Evolutionary conservation across 2,329 filamentous ascomycete genomes (phyloP).

Genomic region (Fusarium oligoseptatum): DNA sequence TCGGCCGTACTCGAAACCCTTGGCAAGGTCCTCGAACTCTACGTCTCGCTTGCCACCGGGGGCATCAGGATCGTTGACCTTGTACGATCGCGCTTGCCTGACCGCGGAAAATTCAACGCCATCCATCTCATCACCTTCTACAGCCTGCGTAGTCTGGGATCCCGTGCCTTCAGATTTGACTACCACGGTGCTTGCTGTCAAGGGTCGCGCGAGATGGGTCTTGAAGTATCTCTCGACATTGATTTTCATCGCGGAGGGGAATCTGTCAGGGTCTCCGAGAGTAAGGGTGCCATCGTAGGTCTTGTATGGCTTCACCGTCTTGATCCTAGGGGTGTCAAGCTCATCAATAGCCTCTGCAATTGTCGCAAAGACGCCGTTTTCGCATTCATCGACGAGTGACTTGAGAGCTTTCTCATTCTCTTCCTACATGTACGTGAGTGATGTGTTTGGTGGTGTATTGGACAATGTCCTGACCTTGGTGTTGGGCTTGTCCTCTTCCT

Average conservation of each 20-base stretch:
- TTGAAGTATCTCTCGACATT: constrained; percentile 92
- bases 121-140: constrained; percentile 63
- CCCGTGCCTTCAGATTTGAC: constrained; percentile 61
- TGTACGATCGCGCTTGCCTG: constrained; percentile 83
- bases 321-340: constrained; percentile 81
- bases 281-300: constrained; percentile 85
- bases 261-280: constrained; percentile 81
- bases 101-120: constrained; percentile 75
- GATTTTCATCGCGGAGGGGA: constrained; percentile 82
- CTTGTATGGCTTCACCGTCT: constrained; percentile 79
- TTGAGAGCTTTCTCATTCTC: constrained; percentile 79
- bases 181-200: constrained; percentile 83
- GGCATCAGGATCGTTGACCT: constrained; percentile 79
- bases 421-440: constrained; percentile 47
- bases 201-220: constrained; percentile 81
- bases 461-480: constrained; percentile 71
- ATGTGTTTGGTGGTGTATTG: background rate
- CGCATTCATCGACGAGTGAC: constrained; percentile 74
- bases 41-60: constrained; percentile 87
- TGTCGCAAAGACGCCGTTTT: constrained; percentile 81
- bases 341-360: constrained; percentile 87
- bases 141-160: constrained; percentile 65
- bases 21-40: constrained; percentile 85
- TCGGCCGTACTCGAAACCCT: constrained; percentile 92
- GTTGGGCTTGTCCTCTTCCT: constrained; percentile 86